These are phyloP conservation scores for Entamoeba dispar DNA, from an alignment of 208 protist species.

Conservation along the genomic window DNA sequence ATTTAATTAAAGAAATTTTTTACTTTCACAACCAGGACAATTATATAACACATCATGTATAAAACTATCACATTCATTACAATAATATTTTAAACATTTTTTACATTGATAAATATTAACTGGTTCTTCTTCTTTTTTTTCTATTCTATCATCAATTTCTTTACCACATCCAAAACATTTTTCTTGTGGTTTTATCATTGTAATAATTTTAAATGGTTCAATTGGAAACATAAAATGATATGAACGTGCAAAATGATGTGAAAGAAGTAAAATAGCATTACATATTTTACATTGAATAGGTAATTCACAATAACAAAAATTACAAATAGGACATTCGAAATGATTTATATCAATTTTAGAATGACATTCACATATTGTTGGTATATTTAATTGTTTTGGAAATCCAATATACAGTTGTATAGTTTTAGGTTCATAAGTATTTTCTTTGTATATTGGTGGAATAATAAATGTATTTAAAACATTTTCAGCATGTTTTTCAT, in stretches of 20 bases:
- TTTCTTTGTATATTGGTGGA: neutral
- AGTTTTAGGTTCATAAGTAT: neutral
- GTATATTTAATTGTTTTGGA: neutral
- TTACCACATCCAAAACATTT: neutral
- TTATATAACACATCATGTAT: neutral
- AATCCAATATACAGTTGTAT: neutral
- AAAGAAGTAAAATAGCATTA: neutral
- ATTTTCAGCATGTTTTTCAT: neutral
- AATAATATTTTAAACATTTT: neutral
- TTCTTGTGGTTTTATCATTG: neutral
- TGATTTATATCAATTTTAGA: neutral
- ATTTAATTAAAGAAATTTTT: neutral
- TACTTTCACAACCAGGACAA: neutral
- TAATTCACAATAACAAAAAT: neutral
- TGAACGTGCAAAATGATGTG: neutral
- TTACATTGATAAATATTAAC: neutral
- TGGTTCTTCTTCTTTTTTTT: neutral
- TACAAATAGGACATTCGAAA: neutral
- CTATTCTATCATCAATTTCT: neutral
- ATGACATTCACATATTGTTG: neutral
- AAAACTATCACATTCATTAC: neutral
- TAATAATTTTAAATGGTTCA: neutral
- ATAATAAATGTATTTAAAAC: neutral
- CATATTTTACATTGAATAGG: neutral
- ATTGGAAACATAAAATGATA: neutral